Evolutionary conservation across 2,329 filamentous ascomycete species (phyloP), one percentile per base, ranked within the genome.

Genomic region (Curvularia lunata): DNA sequence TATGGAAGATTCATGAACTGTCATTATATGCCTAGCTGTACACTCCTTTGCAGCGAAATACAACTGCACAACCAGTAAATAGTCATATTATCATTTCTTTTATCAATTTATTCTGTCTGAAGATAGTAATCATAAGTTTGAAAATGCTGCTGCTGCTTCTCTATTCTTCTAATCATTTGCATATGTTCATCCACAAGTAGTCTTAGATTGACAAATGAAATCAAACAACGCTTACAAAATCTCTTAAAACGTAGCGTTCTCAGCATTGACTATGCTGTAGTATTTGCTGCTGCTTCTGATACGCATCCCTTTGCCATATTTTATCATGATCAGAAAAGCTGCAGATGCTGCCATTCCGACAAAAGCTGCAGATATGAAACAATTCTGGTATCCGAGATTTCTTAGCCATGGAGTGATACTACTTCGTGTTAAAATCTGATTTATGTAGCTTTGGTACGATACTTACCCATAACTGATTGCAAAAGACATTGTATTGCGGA

Each of bases 401-500:
- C 67, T 72, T 9, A 81, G 65, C 79, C 80, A 81, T 1, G 79
- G 79, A 3, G 79, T 81, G 55, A 81, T 74, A 7, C 65, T 65
- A 23, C 5, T 13, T 18, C 30, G 4, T 3, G 16, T 62, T 42
- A 64, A 57, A 28, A 8, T 5, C 4, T 9, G 34, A n/a, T 6
- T 37, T 5, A 5, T 7, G 16, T 19, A 27, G 6, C 2, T 25
- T 7, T 25, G 21, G 9, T 23, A 13, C 12, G 23, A n/a, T 8
- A 27, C 18, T 32, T 52, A 65, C 28, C 83, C 83, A 65, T 86
- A 85, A 27, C 77, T 76, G 28, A 83, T 76, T 5, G 80, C 81
- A 63, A 83, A 83, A 25, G 73, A 77, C 79, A 83, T 82, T 1
- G 80, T 83, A 58, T 83, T 83, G 9, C 82, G 70, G 12, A 81